Conservation (phyloP, 129 eudicot species). For the Chrysanthemum lavandulifolium region DNA sequence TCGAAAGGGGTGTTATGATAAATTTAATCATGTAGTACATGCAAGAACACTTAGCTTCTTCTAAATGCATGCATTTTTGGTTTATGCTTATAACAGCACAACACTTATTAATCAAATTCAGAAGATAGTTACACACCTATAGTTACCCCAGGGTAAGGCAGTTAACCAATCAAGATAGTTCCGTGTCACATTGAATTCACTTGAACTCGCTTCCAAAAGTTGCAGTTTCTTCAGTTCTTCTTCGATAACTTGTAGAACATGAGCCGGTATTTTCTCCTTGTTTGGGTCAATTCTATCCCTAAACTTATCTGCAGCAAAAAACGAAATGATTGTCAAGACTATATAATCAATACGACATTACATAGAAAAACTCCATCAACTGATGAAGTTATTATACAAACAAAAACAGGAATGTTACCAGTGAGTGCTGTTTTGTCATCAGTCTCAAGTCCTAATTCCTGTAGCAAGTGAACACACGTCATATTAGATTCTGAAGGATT, state of each 20-base stretch:
- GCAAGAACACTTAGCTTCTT: constrained; percentile 1
- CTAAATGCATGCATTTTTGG: constrained; percentile 3
- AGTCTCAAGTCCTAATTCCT: constrained; percentile 95
- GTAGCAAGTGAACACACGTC: constrained; percentile 23
- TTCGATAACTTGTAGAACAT: constrained; percentile 95
- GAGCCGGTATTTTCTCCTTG: constrained; percentile 88
- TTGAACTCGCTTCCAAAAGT: constrained; percentile 93
- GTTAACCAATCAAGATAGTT: constrained; percentile 99
- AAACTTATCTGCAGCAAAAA: constrained; percentile 66
- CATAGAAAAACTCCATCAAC: neutral
- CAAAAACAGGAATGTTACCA: constrained; percentile 43
- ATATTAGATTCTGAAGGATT: constrained; percentile 9
- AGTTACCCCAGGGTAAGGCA: constrained; percentile 97
- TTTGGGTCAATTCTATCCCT: constrained; percentile 94
- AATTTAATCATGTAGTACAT: neutral
- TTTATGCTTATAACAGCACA: neutral
- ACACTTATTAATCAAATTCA: constrained; percentile 4
- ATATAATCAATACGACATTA: neutral
- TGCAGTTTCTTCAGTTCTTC: constrained; percentile 93
- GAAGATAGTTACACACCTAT: constrained; percentile 52
- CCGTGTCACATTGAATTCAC: constrained; percentile 96
- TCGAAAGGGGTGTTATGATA: neutral
- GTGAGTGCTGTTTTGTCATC: constrained; percentile 99
- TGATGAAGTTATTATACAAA: constrained; percentile 7
- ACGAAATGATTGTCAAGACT: neutral